Percentiles rank a stretch among this genome's conserved stretches.
phyloP scores from a whole-genome alignment of 345 rosid genomes.

The Geranium brycei region DNA sequence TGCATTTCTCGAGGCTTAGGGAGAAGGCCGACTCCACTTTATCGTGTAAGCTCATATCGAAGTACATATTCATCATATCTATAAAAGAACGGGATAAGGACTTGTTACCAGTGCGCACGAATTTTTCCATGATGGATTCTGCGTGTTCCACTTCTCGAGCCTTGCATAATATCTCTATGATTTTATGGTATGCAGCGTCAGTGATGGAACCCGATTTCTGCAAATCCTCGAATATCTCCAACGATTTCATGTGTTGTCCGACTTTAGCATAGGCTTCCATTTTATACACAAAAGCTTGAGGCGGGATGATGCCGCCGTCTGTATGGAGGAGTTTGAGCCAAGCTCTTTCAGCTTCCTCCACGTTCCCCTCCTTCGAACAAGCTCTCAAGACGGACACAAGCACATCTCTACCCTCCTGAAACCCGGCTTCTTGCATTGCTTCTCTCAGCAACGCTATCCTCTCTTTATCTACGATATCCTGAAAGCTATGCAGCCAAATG shows the following conservation, averaged over 20 bases:
- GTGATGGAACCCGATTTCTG: conserved; percentile 40
- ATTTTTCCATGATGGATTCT: conserved; percentile 54
- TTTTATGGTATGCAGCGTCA: conserved; percentile 61
- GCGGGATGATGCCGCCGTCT: conserved; percentile 30
- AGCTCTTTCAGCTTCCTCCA: conserved; percentile 50
- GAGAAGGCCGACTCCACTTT: conserved; percentile 40
- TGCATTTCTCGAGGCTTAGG: conserved; percentile 47
- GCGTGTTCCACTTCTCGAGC: conserved; percentile 38
- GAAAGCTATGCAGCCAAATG: conserved; percentile 81
- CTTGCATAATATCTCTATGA: conserved; percentile 48
- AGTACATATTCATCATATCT: conserved; percentile 45
- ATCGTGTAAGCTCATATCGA: conserved; percentile 39
- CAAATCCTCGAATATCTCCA: conserved; percentile 58
- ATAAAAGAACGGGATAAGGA: conserved; percentile 50
- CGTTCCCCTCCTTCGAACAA: conserved; percentile 51
- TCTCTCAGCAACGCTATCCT: conserved; percentile 40
- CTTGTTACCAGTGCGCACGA: conserved; percentile 49
- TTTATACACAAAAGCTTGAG: conserved; percentile 63
- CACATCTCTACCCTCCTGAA: conserved; percentile 50
- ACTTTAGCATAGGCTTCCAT: conserved; percentile 61
- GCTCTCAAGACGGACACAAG: conserved; percentile 61
- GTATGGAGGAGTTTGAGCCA: conserved; percentile 42
- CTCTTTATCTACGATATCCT: conserved; percentile 43
- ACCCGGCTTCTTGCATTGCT: conserved; percentile 52
- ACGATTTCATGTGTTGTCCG: conserved; percentile 37